Conservation (phyloP, 148 eudicot genomes). For the Vaccinium corymbosum region DNA sequence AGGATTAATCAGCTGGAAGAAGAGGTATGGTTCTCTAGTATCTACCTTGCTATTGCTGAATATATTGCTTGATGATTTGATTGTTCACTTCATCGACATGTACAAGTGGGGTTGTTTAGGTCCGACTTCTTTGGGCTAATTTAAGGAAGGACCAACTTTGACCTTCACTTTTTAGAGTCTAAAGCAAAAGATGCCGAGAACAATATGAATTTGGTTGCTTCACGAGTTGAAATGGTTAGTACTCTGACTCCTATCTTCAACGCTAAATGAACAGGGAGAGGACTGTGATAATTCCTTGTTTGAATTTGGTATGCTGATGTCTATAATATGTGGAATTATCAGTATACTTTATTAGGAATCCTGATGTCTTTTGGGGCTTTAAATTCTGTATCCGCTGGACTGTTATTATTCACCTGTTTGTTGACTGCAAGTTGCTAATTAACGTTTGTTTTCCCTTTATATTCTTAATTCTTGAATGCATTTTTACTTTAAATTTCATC, state of each 20-base stretch:
- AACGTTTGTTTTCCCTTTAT: background rate
- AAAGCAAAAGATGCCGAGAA: slow-evolving; percentile 58
- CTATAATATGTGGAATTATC: background rate
- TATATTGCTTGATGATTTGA: slow-evolving; percentile 17
- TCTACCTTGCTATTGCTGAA: slow-evolving; percentile 5
- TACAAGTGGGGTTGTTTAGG: slow-evolving; percentile 37
- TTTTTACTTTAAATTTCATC: background rate
- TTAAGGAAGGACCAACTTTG: slow-evolving; percentile 61
- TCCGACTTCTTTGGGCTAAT: slow-evolving; percentile 52
- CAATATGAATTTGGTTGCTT: slow-evolving; percentile 37
- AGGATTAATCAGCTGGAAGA: slow-evolving; percentile 47
- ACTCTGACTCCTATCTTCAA: background rate
- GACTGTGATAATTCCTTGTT: background rate
- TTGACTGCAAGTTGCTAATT: background rate
- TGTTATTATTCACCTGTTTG: background rate
- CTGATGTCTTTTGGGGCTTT: background rate
- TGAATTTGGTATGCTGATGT: background rate
- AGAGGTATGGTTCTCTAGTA: slow-evolving; percentile 45
- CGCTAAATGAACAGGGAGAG: background rate
- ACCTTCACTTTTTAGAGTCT: slow-evolving; percentile 42
- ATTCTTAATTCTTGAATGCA: background rate
- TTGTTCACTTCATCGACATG: slow-evolving; percentile 21
- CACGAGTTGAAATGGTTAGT: slow-evolving; percentile 57
- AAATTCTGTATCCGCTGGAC: background rate
- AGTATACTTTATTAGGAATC: background rate